phyloP scores from a whole-genome alignment of 2,329 filamentous ascomycete genomes.

The Alternaria sp. region DNA sequence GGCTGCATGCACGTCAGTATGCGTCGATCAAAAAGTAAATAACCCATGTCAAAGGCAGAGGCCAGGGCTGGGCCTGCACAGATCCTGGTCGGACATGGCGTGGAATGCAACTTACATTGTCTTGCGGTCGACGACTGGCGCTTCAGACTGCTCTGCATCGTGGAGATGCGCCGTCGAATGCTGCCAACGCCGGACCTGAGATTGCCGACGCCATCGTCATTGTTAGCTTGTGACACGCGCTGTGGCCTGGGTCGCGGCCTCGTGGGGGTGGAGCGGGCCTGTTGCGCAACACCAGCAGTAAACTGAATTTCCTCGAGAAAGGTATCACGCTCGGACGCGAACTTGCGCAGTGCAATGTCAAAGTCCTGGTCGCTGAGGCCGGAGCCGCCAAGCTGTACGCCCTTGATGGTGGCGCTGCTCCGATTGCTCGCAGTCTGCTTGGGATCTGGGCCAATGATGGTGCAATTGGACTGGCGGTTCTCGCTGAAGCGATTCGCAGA shows the following conservation, averaged over 20 bases:
- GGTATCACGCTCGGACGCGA: conserved; percentile 90
- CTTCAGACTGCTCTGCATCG: conserved; percentile 89
- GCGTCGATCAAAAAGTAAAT: conserved; percentile 28
- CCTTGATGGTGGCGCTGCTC: conserved; percentile 69
- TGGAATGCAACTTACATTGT: conserved; percentile 65
- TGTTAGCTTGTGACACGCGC: conserved; percentile 65
- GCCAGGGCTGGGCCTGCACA: background rate
- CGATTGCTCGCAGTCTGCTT: conserved; percentile 65
- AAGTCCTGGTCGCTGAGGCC: conserved; percentile 81
- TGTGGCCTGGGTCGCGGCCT: conserved; percentile 80
- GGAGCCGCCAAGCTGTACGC: conserved; percentile 48
- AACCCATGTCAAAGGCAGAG: conserved; percentile 15
- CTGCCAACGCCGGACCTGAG: conserved; percentile 75
- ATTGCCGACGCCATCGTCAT: conserved; percentile 61
- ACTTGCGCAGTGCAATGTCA: conserved; percentile 90
- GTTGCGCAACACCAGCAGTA: conserved; percentile 72
- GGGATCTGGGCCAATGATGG: conserved; percentile 53
- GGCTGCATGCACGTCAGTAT: conserved; percentile 49
- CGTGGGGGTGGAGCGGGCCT: conserved; percentile 59
- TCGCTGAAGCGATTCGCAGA: conserved; percentile 53
- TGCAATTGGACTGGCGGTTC: conserved; percentile 59
- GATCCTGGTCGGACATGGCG: background rate
- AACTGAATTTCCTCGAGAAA: conserved; percentile 94
- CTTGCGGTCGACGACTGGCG: conserved; percentile 79
- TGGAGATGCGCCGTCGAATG: conserved; percentile 90